Conservation (phyloP, 441 rosid species). For the Jatropha multifida region DNA sequence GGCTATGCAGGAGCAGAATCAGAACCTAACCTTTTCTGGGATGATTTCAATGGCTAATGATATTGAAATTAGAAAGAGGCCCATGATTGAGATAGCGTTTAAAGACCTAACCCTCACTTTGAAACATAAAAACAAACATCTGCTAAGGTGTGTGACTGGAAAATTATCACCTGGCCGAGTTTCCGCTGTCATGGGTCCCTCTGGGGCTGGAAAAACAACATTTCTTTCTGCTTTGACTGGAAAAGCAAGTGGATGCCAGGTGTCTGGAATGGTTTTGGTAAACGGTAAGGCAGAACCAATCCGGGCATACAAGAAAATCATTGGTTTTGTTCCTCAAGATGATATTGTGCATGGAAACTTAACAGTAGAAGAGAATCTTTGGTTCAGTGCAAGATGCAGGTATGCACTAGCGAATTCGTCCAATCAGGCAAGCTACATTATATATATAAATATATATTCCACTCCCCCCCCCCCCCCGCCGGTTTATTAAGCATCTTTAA, state of each 20-base stretch:
- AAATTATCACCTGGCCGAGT: constrained; percentile 87
- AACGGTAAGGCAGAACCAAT: constrained; percentile 81
- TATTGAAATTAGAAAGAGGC: constrained; percentile 64
- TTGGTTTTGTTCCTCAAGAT: constrained; percentile 96
- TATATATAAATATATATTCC: no score
- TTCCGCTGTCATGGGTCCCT: constrained; percentile 99
- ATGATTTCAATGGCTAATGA: constrained; percentile 84
- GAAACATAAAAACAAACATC: constrained; percentile 79
- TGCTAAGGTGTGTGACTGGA: constrained; percentile 87
- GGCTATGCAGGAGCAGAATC: constrained; percentile 79
- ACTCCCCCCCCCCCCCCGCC: no score
- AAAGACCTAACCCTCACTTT: constrained; percentile 80
- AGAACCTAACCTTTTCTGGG: constrained; percentile 89
- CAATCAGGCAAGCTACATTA: background rate
- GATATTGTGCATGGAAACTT: constrained; percentile 98
- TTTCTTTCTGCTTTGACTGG: constrained; percentile 94
- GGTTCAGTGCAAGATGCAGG: constrained; percentile 99
- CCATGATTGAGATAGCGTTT: constrained; percentile 69
- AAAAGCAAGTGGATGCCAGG: constrained; percentile 72
- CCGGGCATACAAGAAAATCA: constrained; percentile 82
- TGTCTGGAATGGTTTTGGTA: constrained; percentile 70
- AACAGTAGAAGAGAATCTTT: constrained; percentile 91
- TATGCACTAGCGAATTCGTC: constrained; percentile 24
- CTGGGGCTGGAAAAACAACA: constrained; percentile 99
- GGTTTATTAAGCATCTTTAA: background rate